Evolutionary conservation across 2,329 filamentous ascomycete species (phyloP), one percentile per base, ranked within the genome.

Genomic region (Neocatenulostroma microsporum): DNA sequence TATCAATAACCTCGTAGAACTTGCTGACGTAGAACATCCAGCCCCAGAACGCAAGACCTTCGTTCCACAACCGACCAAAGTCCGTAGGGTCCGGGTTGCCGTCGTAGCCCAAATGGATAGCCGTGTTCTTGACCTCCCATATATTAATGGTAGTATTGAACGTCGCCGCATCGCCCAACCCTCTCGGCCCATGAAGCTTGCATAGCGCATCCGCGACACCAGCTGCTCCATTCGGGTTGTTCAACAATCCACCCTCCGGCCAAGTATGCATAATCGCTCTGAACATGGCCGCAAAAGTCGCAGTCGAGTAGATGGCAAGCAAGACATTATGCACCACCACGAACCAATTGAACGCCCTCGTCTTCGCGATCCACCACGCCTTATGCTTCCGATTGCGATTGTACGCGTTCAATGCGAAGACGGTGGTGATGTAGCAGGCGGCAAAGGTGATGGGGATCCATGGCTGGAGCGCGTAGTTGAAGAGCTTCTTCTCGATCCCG

Each of bases 11-110:
- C 67, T 96, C 91, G 63, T 98, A 98, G 68, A 96, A 96, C 72
- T 98, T 98, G 77, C 85, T 94, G 37, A 98, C 75, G 64, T 96
- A 98, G 70, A 96, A 98, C 57, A 93, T 76, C 89, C 89, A 98
- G 56, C 91, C 91, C 66, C 94, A 94, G 67, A 93, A 98, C 27
- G 86, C 86, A 35, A 98, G 76, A n/a, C 91, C 91, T 64, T 95
- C 85, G 62, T 94, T 95, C 91, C 91, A 98, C 46, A 96, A 68
- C 50, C 91, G 78, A 30, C 91, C 89, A 12, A 78, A 68, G 57
- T 88, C 82, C 1, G 76, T 75, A 14, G 72, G 65, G 63, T 83
- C 81, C 2, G 87, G 87, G n/a, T 70, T 58, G 13, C 76, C 77
- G 30, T 70, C 67, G 13, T 66, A 61, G 29, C 64, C 67, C 28